Evolutionary conservation across 1,284 basidiomycete genomes (phyloP).

Genomic region (Serendipita sp.): DNA sequence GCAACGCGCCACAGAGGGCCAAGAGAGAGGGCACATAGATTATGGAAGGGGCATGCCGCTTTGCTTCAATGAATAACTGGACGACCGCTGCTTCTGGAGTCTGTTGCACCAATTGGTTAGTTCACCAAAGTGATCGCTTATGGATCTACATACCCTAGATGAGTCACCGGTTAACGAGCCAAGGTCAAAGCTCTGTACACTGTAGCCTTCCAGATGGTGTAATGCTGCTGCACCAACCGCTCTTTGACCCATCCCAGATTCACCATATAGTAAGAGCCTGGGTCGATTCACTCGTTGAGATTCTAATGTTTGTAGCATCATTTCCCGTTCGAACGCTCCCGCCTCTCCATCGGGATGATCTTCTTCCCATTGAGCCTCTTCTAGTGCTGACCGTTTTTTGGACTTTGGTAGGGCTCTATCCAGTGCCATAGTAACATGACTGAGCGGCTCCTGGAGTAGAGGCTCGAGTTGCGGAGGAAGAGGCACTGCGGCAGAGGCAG

Average conservation of each 20-base stretch:
- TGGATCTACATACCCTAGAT: constrained; percentile 43
- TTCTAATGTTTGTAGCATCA: constrained; percentile 84
- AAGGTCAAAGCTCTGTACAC: constrained; percentile 87
- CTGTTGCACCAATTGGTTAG: constrained; percentile 26
- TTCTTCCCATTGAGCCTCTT: constrained; percentile 88
- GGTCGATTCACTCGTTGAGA: constrained; percentile 84
- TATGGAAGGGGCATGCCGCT: constrained; percentile 91
- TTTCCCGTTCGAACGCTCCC: constrained; percentile 65
- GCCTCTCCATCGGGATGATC: constrained; percentile 26
- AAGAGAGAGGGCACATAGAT: constrained; percentile 86
- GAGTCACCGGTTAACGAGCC: constrained; percentile 84
- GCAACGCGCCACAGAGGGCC: constrained; percentile 76
- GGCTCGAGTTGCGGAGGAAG: constrained; percentile 80
- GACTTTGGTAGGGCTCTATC: constrained; percentile 53
- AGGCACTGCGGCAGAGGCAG: constrained; percentile 71
- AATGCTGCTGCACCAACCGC: constrained; percentile 83
- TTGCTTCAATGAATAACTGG: constrained; percentile 95
- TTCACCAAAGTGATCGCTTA: not conserved
- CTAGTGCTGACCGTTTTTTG: constrained; percentile 67
- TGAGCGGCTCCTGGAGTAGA: constrained; percentile 55
- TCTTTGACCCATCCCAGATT: constrained; percentile 77
- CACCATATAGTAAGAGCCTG: constrained; percentile 73
- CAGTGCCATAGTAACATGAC: constrained; percentile 58
- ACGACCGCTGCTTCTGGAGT: constrained; percentile 87
- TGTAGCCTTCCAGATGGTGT: constrained; percentile 90